Evolutionary conservation across 768 basidiomycete genomes (phyloP).

Genomic region (Daedaleopsis nitida): DNA sequence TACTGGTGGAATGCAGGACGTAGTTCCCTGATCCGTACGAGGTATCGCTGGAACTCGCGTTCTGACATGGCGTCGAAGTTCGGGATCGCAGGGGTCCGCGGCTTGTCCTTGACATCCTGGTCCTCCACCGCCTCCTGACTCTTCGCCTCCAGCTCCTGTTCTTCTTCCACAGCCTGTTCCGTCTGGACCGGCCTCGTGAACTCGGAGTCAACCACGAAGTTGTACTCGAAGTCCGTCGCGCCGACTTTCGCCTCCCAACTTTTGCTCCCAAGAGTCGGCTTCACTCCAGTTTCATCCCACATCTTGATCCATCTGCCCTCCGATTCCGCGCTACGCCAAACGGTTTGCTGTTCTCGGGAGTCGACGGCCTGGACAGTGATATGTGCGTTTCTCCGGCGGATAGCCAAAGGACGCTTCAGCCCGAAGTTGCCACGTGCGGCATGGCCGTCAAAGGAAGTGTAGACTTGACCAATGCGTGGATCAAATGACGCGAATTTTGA

Average conservation of each 20-base stretch:
- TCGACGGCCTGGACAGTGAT: conserved; percentile 73
- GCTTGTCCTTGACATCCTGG: not conserved
- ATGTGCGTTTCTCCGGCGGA: conserved; percentile 62
- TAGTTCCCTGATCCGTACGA: conserved; percentile 55
- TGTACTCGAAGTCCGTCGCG: conserved; percentile 21
- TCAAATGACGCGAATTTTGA: conserved; percentile 84
- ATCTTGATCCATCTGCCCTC: conserved; percentile 70
- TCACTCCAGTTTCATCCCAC: conserved; percentile 62
- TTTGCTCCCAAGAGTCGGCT: conserved; percentile 30
- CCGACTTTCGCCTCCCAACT: conserved; percentile 47
- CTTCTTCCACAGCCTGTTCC: conserved; percentile 2
- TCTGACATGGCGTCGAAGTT: conserved; percentile 66
- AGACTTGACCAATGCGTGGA: conserved; percentile 76
- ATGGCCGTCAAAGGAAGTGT: conserved; percentile 68
- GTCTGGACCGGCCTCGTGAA: conserved; percentile 29
- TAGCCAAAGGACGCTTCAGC: conserved; percentile 77
- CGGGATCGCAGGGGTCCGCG: conserved; percentile 25
- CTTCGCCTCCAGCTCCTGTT: conserved; percentile 11
- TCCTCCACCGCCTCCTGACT: conserved; percentile 6
- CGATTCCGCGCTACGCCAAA: conserved; percentile 69
- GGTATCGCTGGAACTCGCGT: conserved; percentile 57
- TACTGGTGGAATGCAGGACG: conserved; percentile 58
- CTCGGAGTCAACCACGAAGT: conserved; percentile 50
- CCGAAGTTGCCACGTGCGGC: conserved; percentile 83
- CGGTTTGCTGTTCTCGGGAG: conserved; percentile 71